Conservation (phyloP, 73 alveolate species). For the Uronychia binucleata region DNA sequence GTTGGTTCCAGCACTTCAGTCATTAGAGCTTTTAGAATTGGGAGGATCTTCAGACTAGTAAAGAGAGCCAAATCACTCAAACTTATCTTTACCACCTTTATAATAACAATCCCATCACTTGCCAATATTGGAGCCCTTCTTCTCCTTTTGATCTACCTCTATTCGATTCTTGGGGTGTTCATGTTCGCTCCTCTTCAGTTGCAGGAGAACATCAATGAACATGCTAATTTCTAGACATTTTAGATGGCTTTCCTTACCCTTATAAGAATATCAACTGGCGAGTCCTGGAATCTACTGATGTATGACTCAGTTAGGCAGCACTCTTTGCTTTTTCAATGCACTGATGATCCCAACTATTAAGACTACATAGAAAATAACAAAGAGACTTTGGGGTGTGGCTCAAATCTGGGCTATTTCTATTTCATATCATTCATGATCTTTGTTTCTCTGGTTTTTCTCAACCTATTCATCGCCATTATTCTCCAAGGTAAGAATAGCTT, state of each 20-base stretch:
- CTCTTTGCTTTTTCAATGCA: constrained; percentile 4
- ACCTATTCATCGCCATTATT: constrained; percentile 73
- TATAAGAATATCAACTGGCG: constrained; percentile 46
- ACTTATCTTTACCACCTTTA: constrained; percentile 59
- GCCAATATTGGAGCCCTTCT: constrained; percentile 65
- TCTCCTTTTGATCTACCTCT: constrained; percentile 51
- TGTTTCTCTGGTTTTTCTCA: constrained; percentile 62
- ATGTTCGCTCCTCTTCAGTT: constrained; percentile 31
- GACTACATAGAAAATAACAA: constrained; percentile 2
- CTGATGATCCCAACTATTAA: constrained; percentile 12
- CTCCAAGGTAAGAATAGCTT: constrained; percentile 53
- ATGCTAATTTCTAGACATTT: constrained; percentile 32
- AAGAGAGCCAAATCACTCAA: constrained; percentile 45
- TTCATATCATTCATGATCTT: constrained; percentile 53
- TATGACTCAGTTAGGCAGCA: constrained; percentile 12
- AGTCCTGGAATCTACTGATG: constrained; percentile 47
- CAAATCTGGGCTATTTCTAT: constrained; percentile 14
- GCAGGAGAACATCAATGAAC: not conserved
- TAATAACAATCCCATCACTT: constrained; percentile 57
- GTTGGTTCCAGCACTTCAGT: constrained; percentile 41
- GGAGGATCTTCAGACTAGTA: constrained; percentile 62
- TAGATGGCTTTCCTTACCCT: constrained; percentile 25
- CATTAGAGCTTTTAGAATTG: constrained; percentile 66
- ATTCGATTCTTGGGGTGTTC: constrained; percentile 38
- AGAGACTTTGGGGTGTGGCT: constrained; percentile 31